phyloP scores from a whole-genome alignment of 1,139 yeast species.

The Hansenula sp. region DNA sequence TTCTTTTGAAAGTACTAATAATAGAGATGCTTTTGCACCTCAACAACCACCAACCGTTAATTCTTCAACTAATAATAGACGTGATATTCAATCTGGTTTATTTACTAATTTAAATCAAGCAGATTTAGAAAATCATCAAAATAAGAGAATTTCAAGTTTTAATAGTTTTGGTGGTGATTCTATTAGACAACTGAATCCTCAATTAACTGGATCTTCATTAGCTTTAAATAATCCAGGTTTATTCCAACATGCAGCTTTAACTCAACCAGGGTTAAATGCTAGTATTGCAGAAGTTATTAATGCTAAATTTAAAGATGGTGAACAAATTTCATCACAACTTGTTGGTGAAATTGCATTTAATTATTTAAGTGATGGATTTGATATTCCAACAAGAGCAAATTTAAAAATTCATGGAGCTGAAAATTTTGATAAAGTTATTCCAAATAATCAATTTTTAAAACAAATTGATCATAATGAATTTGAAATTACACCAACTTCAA shows the following conservation, averaged over 20 bases:
- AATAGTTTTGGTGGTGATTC: conserved; percentile 19
- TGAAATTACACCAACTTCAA: conserved; percentile 29
- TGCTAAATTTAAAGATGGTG: conserved; percentile 68
- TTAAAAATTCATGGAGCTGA: conserved; percentile 26
- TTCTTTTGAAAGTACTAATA: conserved; percentile 6
- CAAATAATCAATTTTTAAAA: conserved; percentile 33
- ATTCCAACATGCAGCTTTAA: conserved; percentile 52
- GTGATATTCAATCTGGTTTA: conserved; percentile 48
- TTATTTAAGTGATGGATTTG: conserved; percentile 37
- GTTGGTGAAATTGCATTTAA: conserved; percentile 81
- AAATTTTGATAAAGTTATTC: conserved; percentile 29
- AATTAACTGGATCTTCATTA: conserved; percentile 32
- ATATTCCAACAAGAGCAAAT: conserved; percentile 30
- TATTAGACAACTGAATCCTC: conserved; percentile 29
- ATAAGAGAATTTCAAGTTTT: conserved; percentile 20
- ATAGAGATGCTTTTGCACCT: neutral
- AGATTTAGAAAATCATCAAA: conserved; percentile 22
- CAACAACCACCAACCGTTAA: conserved; percentile 9
- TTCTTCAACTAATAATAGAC: conserved; percentile 29
- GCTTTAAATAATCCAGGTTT: conserved; percentile 24
- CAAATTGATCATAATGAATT: conserved; percentile 27
- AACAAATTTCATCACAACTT: conserved; percentile 49
- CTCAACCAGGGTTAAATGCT: conserved; percentile 63
- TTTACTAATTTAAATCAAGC: conserved; percentile 48
- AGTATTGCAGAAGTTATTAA: conserved; percentile 80